Evolutionary conservation across 2,329 filamentous ascomycete species (phyloP), one percentile per base, ranked within the genome.

Genomic region (Colletotrichum simmondsii): DNA sequence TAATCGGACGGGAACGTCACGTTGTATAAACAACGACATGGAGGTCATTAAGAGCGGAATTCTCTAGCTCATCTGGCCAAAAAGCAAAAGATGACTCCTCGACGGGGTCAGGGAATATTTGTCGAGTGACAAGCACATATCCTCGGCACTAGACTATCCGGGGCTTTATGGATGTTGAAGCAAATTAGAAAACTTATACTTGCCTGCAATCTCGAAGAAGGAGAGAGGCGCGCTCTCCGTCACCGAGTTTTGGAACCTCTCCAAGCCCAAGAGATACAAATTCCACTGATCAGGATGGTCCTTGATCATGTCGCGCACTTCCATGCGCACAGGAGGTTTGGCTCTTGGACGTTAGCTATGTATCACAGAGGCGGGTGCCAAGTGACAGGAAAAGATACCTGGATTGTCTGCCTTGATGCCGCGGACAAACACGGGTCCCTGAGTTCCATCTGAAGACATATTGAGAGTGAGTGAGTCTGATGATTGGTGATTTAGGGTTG

Each of bases 281-380:
- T 73, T 71, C 71, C 71, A 73, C 19, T 73, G 71, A 4, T 73
- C 71, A 11, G 71, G 70, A 2, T 70, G 60, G 19, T 62, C 28
- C 35, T 65, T 72, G 26, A 72, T 72, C 70, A 72, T 71, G 26
- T 72, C 70, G 14, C 70, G 66, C 4, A 72, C 70, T 46, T 72
- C 70, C 54, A 72, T 49, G 3, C 70, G 70, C 6, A 72, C 60
- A 26, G 70, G 70, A 10, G 66, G 70, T 19, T 42, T 65, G 30
- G 30, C 70, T 72, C 3, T 37, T 2, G 10, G 8, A 1, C 24
- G 22, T 72, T 6, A 70, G 56, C 0, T 4, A 42, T 5, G 10
- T 0, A 12, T 26, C 1, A 28, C 14, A 10, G 11, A 19, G 3
- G n/a, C 19, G n/a, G 24, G 19, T 22, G 4, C 19, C 42, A 22